Conservation (phyloP, 768 basidiomycete species). For the Pleurotus giganteus region DNA sequence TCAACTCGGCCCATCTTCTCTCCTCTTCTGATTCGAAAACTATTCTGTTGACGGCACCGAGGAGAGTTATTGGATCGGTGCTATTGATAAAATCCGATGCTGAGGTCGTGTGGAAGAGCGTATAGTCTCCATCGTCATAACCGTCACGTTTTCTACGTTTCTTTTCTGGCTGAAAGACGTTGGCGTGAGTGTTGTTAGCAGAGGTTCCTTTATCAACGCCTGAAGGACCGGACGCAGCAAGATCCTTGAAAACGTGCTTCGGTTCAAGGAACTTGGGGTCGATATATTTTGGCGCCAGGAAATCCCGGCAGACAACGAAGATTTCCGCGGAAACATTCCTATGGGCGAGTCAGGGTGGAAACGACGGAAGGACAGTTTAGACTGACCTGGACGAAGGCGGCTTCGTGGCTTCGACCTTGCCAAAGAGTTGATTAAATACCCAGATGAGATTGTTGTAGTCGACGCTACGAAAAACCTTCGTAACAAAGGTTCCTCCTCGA, state of each 20-base stretch:
- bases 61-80: slow-evolving; percentile 71
- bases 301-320: slow-evolving; percentile 97
- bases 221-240: slow-evolving; percentile 45
- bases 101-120: slow-evolving; percentile 71
- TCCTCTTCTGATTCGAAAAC: slow-evolving; percentile 81
- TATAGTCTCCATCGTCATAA: slow-evolving; percentile 93
- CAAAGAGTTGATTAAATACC: slow-evolving; percentile 97
- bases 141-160: slow-evolving; percentile 91
- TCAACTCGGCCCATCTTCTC: slow-evolving; percentile 72
- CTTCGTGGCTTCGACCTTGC: slow-evolving; percentile 97
- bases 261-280: slow-evolving; percentile 98
- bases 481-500: slow-evolving; percentile 94
- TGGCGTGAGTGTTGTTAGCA: slow-evolving; percentile 72
- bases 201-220: slow-evolving; percentile 52
- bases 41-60: slow-evolving; percentile 79
- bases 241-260: slow-evolving; percentile 95
- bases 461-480: slow-evolving; percentile 96
- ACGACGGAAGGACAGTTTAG: background rate
- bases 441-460: slow-evolving; percentile 99
- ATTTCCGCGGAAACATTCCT: slow-evolving; percentile 99
- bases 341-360: slow-evolving; percentile 7
- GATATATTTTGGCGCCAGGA: slow-evolving; percentile 90
- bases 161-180: slow-evolving; percentile 97
- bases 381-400: slow-evolving; percentile 91
- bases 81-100: slow-evolving; percentile 71